Evolutionary conservation across 2,329 filamentous ascomycete species (phyloP).

Genomic region (Cercospora sesami): DNA sequence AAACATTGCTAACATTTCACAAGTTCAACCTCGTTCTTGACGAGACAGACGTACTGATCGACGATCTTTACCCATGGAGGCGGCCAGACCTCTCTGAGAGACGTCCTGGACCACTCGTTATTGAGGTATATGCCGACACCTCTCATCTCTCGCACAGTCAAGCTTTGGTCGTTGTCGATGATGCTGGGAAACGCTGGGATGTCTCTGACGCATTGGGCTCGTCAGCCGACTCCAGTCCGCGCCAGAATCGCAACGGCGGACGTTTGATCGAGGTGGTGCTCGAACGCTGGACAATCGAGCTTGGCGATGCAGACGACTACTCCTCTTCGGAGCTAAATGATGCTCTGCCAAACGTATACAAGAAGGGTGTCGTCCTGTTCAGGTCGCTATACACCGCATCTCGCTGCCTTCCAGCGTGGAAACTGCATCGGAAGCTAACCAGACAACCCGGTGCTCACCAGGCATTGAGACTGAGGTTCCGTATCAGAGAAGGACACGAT

Average conservation of each 20-base stretch:
- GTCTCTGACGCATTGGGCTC: constrained; percentile 78
- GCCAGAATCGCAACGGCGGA: constrained; percentile 46
- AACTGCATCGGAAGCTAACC: constrained; percentile 71
- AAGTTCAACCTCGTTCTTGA: constrained; percentile 95
- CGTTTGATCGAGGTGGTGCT: constrained; percentile 71
- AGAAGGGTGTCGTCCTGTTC: constrained; percentile 94
- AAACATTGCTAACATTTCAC: constrained; percentile 5
- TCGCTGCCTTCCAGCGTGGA: constrained; percentile 82
- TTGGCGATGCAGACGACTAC: constrained; percentile 63
- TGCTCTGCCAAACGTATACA: constrained; percentile 84
- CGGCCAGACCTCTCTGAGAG: constrained; percentile 73
- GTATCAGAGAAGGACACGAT: constrained; percentile 65
- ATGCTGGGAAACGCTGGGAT: constrained; percentile 89
- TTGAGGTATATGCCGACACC: constrained; percentile 75
- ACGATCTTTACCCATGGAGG: constrained; percentile 81
- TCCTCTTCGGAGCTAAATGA: constrained; percentile 57
- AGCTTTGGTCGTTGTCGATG: constrained; percentile 82
- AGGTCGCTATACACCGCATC: constrained; percentile 81
- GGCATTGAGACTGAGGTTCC: constrained; percentile 72
- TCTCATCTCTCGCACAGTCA: constrained; percentile 76
- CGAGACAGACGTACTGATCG: constrained; percentile 82
- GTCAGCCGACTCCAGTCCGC: constrained; percentile 51
- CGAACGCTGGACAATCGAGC: constrained; percentile 85
- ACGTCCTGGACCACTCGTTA: constrained; percentile 77
- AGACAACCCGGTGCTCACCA: constrained; percentile 66